Base-by-base conservation (phyloP, 345 rosid species). In the Arabidopsis suecica region DNA sequence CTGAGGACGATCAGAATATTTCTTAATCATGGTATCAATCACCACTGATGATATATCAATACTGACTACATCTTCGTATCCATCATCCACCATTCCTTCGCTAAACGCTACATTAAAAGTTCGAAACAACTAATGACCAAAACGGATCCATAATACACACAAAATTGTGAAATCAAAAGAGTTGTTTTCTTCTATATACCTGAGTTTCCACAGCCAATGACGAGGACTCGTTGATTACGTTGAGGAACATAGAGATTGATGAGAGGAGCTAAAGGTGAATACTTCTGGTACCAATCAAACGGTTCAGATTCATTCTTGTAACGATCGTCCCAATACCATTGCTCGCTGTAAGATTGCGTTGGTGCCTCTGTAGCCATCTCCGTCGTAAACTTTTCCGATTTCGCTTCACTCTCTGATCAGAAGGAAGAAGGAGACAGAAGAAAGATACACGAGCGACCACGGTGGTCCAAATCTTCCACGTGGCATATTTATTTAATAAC, bases 251-350 rank as follows among this genome's bases (percentile, higher is more conserved):
- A 93, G 72, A 89, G 90, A 55, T 82, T 82, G 82, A 90, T 78
- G 82, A 93, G 90, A 71, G 98, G 97, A 72, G 95, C 83, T 42
- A 93, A 78, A 40, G 95, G 75, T 13, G 86, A 67, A 77, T 93
- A 93, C 73, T 89, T 93, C 75, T 93, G 97, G 76, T 90, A 93
- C 98, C 98, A 93, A 77, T 93, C 98, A 71, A 93, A 90, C 10
- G 97, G 83, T 30, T 82, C 88, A 34, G 90, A 77, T 83, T 93
- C 98, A 68, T 75, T 80, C 32, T 85, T 64, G 82, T 93, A 93
- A 9, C 98, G 89, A 22, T 84, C 84, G 83, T 93, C 93, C 98
- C 97, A 93, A 69, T 93, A 93, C 87, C 88, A 87, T 55, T 84
- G 65, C 82, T 93, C 95, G 2, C 97, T 93, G 81, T 93, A 90